These are phyloP conservation scores for Vicia sativa DNA, from an alignment of 306 rosid species.

Conservation along the genomic window DNA sequence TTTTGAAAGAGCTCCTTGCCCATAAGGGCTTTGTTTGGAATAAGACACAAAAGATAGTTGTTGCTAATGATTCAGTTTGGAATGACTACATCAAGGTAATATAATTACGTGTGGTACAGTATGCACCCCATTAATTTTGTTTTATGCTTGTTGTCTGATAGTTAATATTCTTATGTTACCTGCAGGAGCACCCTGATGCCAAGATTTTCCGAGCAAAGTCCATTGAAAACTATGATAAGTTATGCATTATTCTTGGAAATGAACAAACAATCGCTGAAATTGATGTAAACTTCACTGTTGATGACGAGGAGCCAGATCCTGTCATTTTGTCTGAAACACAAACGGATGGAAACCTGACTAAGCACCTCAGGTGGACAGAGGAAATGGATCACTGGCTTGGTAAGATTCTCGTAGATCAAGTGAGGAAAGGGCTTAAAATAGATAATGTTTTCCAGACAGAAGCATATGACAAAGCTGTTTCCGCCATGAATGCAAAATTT, in stretches of 20 bases:
- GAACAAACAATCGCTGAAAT: constrained; percentile 49
- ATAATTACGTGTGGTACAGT: constrained; percentile 11
- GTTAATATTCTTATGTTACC: constrained; percentile 31
- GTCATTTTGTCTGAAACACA: constrained; percentile 44
- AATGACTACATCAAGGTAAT: constrained; percentile 58
- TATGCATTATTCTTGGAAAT: constrained; percentile 52
- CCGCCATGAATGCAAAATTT: constrained; percentile 47
- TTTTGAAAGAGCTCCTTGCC: constrained; percentile 60
- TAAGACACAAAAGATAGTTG: constrained; percentile 54
- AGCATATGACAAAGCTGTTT: constrained; percentile 52
- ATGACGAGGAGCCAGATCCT: constrained; percentile 43
- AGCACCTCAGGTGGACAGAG: constrained; percentile 55
- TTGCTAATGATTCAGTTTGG: constrained; percentile 59
- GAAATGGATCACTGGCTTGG: constrained; percentile 65
- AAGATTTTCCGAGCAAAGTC: constrained; percentile 47
- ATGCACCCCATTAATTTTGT: constrained; percentile 7
- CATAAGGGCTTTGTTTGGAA: constrained; percentile 60
- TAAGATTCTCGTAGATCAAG: constrained; percentile 53
- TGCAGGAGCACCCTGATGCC: constrained; percentile 59
- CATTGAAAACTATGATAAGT: constrained; percentile 51
- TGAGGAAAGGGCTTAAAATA: constrained; percentile 55
- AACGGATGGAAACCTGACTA: constrained; percentile 47
- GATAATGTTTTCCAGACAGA: constrained; percentile 53
- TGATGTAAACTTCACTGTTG: constrained; percentile 44
- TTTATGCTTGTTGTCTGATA: constrained; percentile 36